Base-by-base conservation (phyloP, 805 yeast genomes). In the Middelhovenomyces tepae region DNA sequence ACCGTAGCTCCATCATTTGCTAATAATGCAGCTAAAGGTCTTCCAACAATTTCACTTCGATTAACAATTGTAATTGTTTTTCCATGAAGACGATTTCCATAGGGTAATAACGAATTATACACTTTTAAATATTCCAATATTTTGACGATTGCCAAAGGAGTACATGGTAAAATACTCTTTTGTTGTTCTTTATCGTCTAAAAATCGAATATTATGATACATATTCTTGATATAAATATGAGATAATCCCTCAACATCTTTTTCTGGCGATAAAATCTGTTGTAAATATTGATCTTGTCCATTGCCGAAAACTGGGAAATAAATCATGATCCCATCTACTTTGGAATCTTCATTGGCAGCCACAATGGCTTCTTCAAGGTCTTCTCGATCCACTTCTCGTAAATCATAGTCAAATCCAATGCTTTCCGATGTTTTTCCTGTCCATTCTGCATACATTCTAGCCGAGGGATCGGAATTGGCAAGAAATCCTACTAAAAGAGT, bases 1-100 rank as follows among this genome's bases (percentile, higher is more conserved):
- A 91, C 97, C 1, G 78, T 79, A 15, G 98, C 98, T 42, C 98
- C 98, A 53, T 91, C 98, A 51, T 91, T 91, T 13, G 98, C 97
- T 43, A 91, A 64, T 22, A 91, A 59, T 0, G 98, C 97, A 21
- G 97, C 97, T 39, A 91, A 64, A 1, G 98, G 98, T 47, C 98
- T 74, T 8, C 98, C 98, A 15, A 91, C 98, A 50, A 91, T 89
- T 59, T 91, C 98, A 8, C 94, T 82, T 51, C 98, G 69, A 60
- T 91, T 91, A 33, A 91, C 87, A 28, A 91, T 77, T 31, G 93
- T 77, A 36, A 89, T 69, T 32, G 91, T 89, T 59, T 86, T 87
- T 28, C 98, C 98, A 49, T 84, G 91, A 15, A 91, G 66, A 42
- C 95, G 69, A 63, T 91, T 86, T 4, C 98, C 98, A 51, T 86